These are phyloP conservation scores for Phlegmacium glaucopus DNA, from an alignment of 768 basidiomycete genomes.

Conservation along the genomic window DNA sequence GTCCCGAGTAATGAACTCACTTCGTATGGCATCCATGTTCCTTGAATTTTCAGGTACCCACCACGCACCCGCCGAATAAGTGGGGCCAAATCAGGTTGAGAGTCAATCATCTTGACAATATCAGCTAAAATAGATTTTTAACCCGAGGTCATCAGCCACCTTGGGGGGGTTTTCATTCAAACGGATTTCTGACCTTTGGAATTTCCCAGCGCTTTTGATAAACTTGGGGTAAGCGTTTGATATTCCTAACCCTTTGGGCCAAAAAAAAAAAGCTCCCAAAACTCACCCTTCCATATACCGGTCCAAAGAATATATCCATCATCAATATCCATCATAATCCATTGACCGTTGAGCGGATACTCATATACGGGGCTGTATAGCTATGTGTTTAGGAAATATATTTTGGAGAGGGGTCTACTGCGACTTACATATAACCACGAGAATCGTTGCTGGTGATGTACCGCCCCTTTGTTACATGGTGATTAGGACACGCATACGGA, in stretches of 20 bases:
- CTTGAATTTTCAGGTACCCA: constrained; percentile 89
- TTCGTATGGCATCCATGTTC: constrained; percentile 94
- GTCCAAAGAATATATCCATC: constrained; percentile 93
- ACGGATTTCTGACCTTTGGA: no score
- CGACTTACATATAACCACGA: constrained; percentile 78
- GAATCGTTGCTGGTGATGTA: constrained; percentile 91
- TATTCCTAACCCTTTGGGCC: no score
- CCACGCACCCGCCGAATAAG: constrained; percentile 83
- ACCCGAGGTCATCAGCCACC: no score
- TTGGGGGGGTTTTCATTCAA: no score
- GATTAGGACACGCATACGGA: constrained; percentile 71
- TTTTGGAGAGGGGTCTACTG: neutral
- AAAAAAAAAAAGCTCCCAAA: no score
- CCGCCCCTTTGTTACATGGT: constrained; percentile 81
- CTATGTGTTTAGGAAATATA: constrained; percentile 1
- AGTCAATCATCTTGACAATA: constrained; percentile 91
- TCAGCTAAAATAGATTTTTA: constrained; percentile 58
- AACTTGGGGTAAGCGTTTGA: no score
- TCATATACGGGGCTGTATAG: constrained; percentile 74
- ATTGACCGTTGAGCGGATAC: constrained; percentile 84
- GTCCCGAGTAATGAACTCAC: constrained; percentile 34
- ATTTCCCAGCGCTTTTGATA: constrained; percentile 79
- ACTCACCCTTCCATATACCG: constrained; percentile 87
- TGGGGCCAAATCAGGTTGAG: constrained; percentile 81
- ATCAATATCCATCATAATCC: constrained; percentile 96